A percentile compares a stretch with the other conserved stretches of the same genome.
These are phyloP conservation scores for Paecilomyces sp. DNA, from an alignment of 2,329 filamentous ascomycete species.

Conservation along the genomic window DNA sequence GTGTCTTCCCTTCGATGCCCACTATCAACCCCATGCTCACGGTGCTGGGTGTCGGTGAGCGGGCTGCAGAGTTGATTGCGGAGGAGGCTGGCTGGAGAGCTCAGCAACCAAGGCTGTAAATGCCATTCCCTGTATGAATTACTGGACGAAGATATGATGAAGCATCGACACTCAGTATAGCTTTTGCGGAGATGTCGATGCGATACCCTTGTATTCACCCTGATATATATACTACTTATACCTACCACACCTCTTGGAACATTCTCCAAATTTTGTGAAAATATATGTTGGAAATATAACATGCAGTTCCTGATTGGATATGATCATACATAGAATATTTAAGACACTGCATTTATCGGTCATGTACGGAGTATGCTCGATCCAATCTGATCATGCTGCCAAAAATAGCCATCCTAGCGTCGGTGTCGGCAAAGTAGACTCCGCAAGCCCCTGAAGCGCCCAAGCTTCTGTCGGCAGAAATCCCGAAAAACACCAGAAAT, in stretches of 20 bases:
- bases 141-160: neutral
- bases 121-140: neutral
- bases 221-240: neutral
- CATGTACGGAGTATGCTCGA: too few relatives aligned
- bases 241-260: neutral
- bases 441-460: neutral
- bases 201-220: neutral
- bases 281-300: neutral
- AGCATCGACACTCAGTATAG: neutral
- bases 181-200: neutral
- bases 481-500: neutral
- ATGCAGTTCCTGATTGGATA: neutral
- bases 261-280: neutral
- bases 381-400: neutral
- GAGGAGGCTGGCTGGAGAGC: slow-evolving; percentile 62
- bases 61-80: slow-evolving; percentile 75
- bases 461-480: neutral
- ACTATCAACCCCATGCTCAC: slow-evolving; percentile 89
- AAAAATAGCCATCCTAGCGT: neutral
- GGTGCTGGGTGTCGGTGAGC: slow-evolving; percentile 75
- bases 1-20: slow-evolving; percentile 81
- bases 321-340: neutral
- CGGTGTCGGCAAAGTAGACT: neutral
- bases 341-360: too few relatives aligned
- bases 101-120: slow-evolving; percentile 48